Conservation (phyloP, 805 yeast genomes). For the Yamadazyma paraphyllophila region DNA sequence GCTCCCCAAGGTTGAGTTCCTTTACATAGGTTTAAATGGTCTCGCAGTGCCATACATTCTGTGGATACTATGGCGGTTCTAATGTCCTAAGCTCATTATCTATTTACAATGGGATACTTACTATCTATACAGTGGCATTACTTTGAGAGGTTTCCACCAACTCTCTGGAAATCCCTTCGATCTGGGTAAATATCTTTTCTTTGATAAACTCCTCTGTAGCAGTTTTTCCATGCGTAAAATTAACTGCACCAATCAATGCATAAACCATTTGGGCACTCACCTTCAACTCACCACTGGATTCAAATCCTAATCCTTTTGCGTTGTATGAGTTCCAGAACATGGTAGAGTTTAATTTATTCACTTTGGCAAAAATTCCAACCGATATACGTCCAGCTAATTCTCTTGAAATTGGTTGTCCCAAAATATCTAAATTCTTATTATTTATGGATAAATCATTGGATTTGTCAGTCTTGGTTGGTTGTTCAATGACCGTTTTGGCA, state of each 20-base stretch:
- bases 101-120: constrained; percentile 7
- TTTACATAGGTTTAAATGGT: too few relatives aligned
- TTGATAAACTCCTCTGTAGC: constrained; percentile 58
- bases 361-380: constrained; percentile 52
- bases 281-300: constrained; percentile 54
- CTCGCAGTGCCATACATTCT: too few relatives aligned
- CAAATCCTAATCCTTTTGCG: constrained; percentile 43
- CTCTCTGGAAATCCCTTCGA: constrained; percentile 35
- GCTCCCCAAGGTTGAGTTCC: too few relatives aligned
- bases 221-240: constrained; percentile 57
- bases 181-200: constrained; percentile 45
- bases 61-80: too few relatives aligned
- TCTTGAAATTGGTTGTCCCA: constrained; percentile 58
- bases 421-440: constrained; percentile 52
- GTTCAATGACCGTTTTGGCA: constrained; percentile 42
- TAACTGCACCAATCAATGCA: constrained; percentile 69
- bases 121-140: not conserved
- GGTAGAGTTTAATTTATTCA: constrained; percentile 46
- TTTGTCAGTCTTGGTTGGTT: constrained; percentile 16
- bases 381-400: constrained; percentile 49
- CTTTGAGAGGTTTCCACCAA: constrained; percentile 15
- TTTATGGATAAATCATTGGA: constrained; percentile 38
- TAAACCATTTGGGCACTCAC: constrained; percentile 53
- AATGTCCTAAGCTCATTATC: constrained; percentile 2
- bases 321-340: constrained; percentile 65